Base-by-base conservation (phyloP, 1,284 basidiomycete genomes). In the Apiotrichum laibachii region DNA sequence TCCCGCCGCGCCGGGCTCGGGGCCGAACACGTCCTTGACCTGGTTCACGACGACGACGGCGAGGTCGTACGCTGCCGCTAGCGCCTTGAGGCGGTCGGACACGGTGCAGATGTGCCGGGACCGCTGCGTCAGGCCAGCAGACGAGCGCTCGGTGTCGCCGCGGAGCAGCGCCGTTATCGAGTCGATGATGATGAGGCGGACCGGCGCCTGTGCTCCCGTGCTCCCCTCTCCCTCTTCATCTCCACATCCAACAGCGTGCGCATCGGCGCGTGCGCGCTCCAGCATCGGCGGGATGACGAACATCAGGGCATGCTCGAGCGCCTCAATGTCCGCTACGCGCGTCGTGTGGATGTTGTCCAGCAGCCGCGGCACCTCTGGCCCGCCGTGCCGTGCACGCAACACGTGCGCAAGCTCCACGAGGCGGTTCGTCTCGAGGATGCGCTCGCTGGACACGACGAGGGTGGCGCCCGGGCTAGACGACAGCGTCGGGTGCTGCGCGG, bases 1-100 rank as follows among this genome's bases (percentile, higher is more conserved):
- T 16, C 46, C 40, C 37, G 53, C 19, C 2, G 43, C 12, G 6
- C 22, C 22, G 3, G 35, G 49, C 9, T 42, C 46, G 35, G 39
- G 51, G 18, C 59, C 49, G 61, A 91, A 86, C 9, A 85, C 85
- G 68, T 92, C 88, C n/a, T 85, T 81, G 2, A 93, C 90, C 73
- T 92, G 89, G 75, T 94, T 95, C 48, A 96, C 78, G 42, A 94
- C 86, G 31, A 95, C 79, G 35, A 95, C 80, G 0, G 90, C 89
- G 26, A 94, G 73, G 39, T 81, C 78, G 67, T 88, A 81, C 57
- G 77, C 80, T 62, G 79, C 79, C 0, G 89, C 89, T 18, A 93
- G 78, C 3, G 75, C 68, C 72, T 92, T 90, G 9, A 94, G 82
- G 48, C 83, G 78, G 18, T 81, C 77, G 0, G 89, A 85, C 47